A percentile compares a stretch with the other conserved stretches of the same genome.
Evolutionary conservation across 176 grass and related monocot genomes (phyloP).

Genomic region (Carex cristatella): DNA sequence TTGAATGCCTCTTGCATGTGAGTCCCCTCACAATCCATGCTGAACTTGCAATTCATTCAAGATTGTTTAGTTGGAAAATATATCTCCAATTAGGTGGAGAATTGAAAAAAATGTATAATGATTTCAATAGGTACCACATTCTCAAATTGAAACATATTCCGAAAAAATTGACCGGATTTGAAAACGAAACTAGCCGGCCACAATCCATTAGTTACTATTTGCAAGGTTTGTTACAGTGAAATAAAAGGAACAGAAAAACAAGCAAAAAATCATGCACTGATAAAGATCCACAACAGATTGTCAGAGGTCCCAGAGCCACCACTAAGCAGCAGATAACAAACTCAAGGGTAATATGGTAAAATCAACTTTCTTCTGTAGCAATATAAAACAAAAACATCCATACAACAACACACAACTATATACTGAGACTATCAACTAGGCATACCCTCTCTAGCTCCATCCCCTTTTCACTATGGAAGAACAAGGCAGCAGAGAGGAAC

Average conservation of each 20-base stretch:
- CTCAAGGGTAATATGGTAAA: constrained; percentile 24
- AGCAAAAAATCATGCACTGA: constrained; percentile 13
- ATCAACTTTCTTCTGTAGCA: constrained; percentile 4
- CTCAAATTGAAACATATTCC: not conserved
- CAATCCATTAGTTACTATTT: not conserved
- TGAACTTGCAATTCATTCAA: not conserved
- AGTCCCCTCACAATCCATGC: not conserved
- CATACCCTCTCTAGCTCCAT: constrained; percentile 24
- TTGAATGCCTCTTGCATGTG: not conserved
- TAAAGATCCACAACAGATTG: constrained; percentile 23
- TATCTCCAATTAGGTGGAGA: not conserved
- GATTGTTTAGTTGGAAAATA: not conserved
- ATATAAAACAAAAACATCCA: constrained; percentile 16
- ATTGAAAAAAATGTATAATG: not conserved
- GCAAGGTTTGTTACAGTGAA: not conserved
- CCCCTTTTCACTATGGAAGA: constrained; percentile 55
- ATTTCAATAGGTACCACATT: not conserved
- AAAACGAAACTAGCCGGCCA: not conserved
- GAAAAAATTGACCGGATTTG: not conserved
- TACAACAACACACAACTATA: constrained; percentile 2
- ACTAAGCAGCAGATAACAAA: constrained; percentile 17
- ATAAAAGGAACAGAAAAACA: not conserved
- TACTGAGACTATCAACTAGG: not conserved
- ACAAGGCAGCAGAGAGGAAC: constrained; percentile 45
- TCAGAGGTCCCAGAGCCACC: constrained; percentile 12